Percentiles rank a stretch among this genome's conserved stretches.
These are phyloP conservation scores for Polytrichum commune DNA, from an alignment of 225 moss, liverwort and hornwort genomes.

Conservation along the genomic window DNA sequence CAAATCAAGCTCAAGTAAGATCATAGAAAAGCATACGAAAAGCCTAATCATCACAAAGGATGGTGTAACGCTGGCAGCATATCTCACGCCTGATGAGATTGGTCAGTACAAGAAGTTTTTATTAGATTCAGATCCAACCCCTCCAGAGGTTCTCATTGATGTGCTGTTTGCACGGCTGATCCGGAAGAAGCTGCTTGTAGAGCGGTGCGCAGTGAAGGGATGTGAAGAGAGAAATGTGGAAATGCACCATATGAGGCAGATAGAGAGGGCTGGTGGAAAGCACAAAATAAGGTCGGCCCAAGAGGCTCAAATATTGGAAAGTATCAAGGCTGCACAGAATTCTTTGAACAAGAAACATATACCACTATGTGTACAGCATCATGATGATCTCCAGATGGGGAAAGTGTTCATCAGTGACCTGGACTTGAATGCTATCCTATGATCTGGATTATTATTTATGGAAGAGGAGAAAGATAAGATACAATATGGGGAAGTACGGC, in stretches of 20 bases:
- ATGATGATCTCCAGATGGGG: conserved; percentile 53
- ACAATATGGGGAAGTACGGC: too few relatives aligned
- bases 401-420: conserved; percentile 48
- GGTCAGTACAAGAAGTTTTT: conserved; percentile 37
- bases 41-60: conserved; percentile 39
- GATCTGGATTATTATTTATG: background rate
- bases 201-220: conserved; percentile 55
- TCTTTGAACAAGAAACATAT: conserved; percentile 55
- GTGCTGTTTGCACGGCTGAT: conserved; percentile 51
- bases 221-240: conserved; percentile 48
- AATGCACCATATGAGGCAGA: conserved; percentile 56
- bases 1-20: conserved; percentile 59
- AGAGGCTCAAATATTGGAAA: conserved; percentile 46
- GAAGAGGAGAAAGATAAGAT: too few relatives aligned
- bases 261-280: conserved; percentile 57
- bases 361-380: conserved; percentile 53
- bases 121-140: conserved; percentile 32
- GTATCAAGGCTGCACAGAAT: conserved; percentile 49
- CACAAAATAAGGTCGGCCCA: conserved; percentile 49
- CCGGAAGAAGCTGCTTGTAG: conserved; percentile 33
- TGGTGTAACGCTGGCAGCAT: conserved; percentile 32
- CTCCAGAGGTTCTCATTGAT: conserved; percentile 52
- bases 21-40: conserved; percentile 48
- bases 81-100: conserved; percentile 46
- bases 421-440: conserved; percentile 54